These are phyloP conservation scores for Microsporum audouinii DNA, from an alignment of 2,329 filamentous ascomycete genomes.

Conservation along the genomic window DNA sequence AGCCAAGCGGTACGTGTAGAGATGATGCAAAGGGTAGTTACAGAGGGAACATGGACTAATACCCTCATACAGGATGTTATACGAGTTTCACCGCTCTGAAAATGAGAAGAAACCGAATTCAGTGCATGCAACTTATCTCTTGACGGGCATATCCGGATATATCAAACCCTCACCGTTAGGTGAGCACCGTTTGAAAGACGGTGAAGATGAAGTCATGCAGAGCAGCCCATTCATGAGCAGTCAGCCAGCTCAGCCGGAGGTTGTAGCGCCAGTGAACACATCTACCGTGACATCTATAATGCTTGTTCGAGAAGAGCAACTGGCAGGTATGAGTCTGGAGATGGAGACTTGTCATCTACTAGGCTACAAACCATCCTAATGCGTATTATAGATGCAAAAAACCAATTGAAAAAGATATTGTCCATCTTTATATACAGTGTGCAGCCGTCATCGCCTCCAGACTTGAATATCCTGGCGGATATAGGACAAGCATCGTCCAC, in stretches of 20 bases:
- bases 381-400: slow-evolving; percentile 47
- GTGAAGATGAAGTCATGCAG: slow-evolving; percentile 55
- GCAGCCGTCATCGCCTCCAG: slow-evolving; percentile 56
- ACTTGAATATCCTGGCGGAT: slow-evolving; percentile 61
- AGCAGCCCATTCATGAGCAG: slow-evolving; percentile 57
- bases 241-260: slow-evolving; percentile 47
- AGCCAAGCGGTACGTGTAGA: slow-evolving; percentile 65
- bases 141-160: slow-evolving; percentile 56
- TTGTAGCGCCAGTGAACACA: slow-evolving; percentile 37
- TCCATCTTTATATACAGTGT: slow-evolving; percentile 85
- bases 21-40: not conserved
- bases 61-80: slow-evolving; percentile 56
- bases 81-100: slow-evolving; percentile 69
- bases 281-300: slow-evolving; percentile 48
- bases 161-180: slow-evolving; percentile 27
- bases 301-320: slow-evolving; percentile 59
- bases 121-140: slow-evolving; percentile 84
- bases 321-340: slow-evolving; percentile 45
- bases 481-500: slow-evolving; percentile 52
- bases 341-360: not conserved
- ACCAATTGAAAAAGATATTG: slow-evolving; percentile 58
- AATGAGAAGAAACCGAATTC: slow-evolving; percentile 61
- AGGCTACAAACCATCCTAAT: slow-evolving; percentile 10
- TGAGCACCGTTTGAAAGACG: slow-evolving; percentile 38
- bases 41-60: not conserved